These are phyloP conservation scores for Mrakia blollopis DNA, from an alignment of 768 basidiomycete species.

Conservation along the genomic window DNA sequence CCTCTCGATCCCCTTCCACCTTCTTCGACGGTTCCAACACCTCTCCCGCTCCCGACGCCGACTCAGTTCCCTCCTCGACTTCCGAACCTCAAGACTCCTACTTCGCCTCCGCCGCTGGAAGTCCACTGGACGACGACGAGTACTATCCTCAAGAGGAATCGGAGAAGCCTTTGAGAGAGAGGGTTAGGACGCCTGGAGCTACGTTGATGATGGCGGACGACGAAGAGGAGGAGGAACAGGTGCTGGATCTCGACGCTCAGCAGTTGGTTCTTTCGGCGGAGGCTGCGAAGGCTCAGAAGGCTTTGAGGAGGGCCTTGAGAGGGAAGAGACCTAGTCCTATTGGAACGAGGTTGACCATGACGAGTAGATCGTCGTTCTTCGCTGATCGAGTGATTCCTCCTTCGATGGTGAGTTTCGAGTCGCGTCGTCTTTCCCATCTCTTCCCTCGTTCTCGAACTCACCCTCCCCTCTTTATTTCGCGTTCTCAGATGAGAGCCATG, in stretches of 20 bases:
- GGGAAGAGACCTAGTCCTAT: slow-evolving; percentile 54
- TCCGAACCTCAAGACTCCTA: not conserved
- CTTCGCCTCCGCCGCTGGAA: not conserved
- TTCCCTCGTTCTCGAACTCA: not conserved
- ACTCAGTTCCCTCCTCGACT: not conserved
- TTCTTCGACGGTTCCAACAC: not conserved
- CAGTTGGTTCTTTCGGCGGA: not conserved
- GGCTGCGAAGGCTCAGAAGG: not conserved
- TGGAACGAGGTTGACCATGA: slow-evolving; percentile 89
- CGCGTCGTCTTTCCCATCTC: not conserved
- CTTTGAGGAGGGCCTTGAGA: slow-evolving; percentile 40
- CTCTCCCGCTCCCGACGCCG: not conserved
- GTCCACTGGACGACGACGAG: slow-evolving; percentile 48
- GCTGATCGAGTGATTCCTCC: slow-evolving; percentile 91
- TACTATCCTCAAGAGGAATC: slow-evolving; percentile 59
- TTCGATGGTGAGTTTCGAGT: slow-evolving; percentile 71
- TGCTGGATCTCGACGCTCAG: slow-evolving; percentile 16
- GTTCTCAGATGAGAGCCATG: slow-evolving; percentile 91
- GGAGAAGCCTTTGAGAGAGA: slow-evolving; percentile 68
- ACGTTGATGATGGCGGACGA: slow-evolving; percentile 4
- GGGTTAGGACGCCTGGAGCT: slow-evolving; percentile 48
- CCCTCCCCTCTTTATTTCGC: not conserved
- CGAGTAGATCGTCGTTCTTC: slow-evolving; percentile 86
- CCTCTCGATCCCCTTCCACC: slow-evolving; percentile 11
- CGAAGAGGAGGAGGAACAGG: slow-evolving; percentile 27